Conservation (phyloP, 805 yeast species). For the Candida hispaniensis region DNA sequence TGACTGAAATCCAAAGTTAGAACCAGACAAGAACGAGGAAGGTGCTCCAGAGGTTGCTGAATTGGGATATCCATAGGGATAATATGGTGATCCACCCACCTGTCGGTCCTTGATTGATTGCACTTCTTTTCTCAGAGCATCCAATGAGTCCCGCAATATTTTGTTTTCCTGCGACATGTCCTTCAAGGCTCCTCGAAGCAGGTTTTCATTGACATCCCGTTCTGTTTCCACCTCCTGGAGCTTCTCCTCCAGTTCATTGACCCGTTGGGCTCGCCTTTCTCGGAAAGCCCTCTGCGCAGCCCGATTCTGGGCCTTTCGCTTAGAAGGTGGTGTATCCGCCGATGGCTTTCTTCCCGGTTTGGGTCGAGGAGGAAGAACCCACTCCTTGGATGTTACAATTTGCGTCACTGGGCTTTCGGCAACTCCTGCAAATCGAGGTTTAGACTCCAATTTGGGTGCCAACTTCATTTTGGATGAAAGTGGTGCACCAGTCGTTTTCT, state of each 20-base stretch:
- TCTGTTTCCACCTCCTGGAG: conserved; percentile 58
- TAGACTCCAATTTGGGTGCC: conserved; percentile 12
- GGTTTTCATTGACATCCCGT: conserved; percentile 41
- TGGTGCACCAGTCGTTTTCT: conserved; percentile 2
- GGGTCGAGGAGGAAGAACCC: conserved; percentile 82
- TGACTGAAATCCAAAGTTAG: too few relatives aligned
- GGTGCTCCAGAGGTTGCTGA: too few relatives aligned
- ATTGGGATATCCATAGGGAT: conserved; percentile 5
- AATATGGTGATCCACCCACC: conserved; percentile 3
- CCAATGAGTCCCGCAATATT: conserved; percentile 26
- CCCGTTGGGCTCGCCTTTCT: conserved; percentile 74
- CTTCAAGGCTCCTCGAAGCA: conserved; percentile 19
- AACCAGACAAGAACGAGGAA: too few relatives aligned
- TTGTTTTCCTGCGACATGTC: conserved; percentile 30
- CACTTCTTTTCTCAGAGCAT: conserved; percentile 22
- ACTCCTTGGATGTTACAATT: conserved; percentile 53
- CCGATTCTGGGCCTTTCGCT: conserved; percentile 81
- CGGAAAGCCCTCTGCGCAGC: conserved; percentile 92
- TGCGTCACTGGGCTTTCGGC: conserved; percentile 17
- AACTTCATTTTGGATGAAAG: conserved; percentile 12
- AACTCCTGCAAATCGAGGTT: conserved; percentile 9
- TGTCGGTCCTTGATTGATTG: conserved; percentile 10
- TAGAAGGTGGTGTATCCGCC: conserved; percentile 70
- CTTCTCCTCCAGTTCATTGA: conserved; percentile 64
- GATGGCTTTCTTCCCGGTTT: conserved; percentile 51